phyloP scores from a whole-genome alignment of 495 filamentous ascomycete genomes.

The Evansstolkia leycettana region DNA sequence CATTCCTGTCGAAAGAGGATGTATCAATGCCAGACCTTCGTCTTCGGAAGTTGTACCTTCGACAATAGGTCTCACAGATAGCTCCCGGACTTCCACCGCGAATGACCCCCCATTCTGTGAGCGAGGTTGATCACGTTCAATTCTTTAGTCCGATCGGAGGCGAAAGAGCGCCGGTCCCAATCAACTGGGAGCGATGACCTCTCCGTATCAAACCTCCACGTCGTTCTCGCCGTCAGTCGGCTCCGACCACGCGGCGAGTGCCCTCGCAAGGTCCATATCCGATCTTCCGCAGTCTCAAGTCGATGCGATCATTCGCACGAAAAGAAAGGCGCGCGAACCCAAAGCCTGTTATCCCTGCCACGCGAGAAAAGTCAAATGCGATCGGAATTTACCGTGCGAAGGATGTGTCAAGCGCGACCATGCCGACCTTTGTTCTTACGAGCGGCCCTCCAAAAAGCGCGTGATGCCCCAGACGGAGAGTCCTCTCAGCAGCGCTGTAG shows the following conservation, averaged over 20 bases:
- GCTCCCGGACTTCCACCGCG: too few species aligned
- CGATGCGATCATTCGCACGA: constrained; percentile 38
- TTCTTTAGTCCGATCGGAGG: too few species aligned
- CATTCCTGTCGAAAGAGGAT: too few species aligned
- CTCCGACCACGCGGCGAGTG: constrained; percentile 13
- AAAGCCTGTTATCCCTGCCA: constrained; percentile 63
- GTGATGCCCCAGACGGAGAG: constrained; percentile 27
- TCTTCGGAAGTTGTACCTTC: too few species aligned
- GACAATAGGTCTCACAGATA: too few species aligned
- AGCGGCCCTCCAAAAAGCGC: constrained; percentile 49
- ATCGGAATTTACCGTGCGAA: constrained; percentile 60
- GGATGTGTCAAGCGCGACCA: constrained; percentile 65
- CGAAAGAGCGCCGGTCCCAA: too few species aligned
- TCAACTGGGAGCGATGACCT: constrained; percentile 17
- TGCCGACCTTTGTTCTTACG: constrained; percentile 59
- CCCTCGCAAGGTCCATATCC: constrained; percentile 18
- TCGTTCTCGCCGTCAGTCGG: constrained; percentile 23
- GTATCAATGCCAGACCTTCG: too few species aligned
- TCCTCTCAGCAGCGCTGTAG: constrained; percentile 6
- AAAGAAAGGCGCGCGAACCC: constrained; percentile 35
- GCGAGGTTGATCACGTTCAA: too few species aligned
- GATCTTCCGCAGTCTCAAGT: constrained; percentile 35
- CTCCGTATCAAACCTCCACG: constrained; percentile 21
- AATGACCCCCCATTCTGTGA: too few species aligned
- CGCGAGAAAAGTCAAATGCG: constrained; percentile 64